phyloP scores from a whole-genome alignment of 2,329 filamentous ascomycete genomes.

The Aspergillus vadensis region DNA sequence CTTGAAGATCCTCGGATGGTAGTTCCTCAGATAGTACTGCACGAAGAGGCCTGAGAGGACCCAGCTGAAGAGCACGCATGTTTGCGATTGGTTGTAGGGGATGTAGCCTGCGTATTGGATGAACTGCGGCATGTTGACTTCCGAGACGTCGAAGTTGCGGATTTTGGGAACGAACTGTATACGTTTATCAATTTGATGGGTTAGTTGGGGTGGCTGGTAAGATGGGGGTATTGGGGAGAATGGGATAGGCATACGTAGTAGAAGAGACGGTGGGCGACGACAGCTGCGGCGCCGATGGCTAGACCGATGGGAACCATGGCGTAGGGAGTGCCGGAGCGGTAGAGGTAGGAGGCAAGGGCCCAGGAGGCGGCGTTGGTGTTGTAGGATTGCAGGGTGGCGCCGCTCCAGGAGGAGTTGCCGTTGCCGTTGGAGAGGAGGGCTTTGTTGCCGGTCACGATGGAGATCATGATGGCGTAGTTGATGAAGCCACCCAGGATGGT shows the following conservation, averaged over 20 bases:
- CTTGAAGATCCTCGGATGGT: conserved; percentile 41
- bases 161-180: not conserved
- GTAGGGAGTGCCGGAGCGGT: conserved; percentile 49
- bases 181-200: not conserved
- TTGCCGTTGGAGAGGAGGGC: conserved; percentile 50
- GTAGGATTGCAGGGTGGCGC: conserved; percentile 51
- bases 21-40: conserved; percentile 42
- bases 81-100: conserved; percentile 13
- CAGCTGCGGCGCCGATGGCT: conserved; percentile 50
- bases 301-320: conserved; percentile 55
- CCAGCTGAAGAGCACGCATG: conserved; percentile 20
- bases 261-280: conserved; percentile 46
- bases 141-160: conserved; percentile 20
- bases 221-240: no score
- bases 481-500: conserved; percentile 57
- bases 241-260: not conserved
- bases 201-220: not conserved
- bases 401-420: conserved; percentile 57
- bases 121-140: conserved; percentile 16
- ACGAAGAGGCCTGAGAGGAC: conserved; percentile 25
- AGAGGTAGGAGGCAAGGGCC: conserved; percentile 58
- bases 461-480: conserved; percentile 60
- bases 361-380: conserved; percentile 42
- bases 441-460: conserved; percentile 54
- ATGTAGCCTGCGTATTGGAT: conserved; percentile 11